Evolutionary conservation across 2,329 filamentous ascomycete genomes (phyloP).

Genomic region (Pseudogymnoascus pannorum): DNA sequence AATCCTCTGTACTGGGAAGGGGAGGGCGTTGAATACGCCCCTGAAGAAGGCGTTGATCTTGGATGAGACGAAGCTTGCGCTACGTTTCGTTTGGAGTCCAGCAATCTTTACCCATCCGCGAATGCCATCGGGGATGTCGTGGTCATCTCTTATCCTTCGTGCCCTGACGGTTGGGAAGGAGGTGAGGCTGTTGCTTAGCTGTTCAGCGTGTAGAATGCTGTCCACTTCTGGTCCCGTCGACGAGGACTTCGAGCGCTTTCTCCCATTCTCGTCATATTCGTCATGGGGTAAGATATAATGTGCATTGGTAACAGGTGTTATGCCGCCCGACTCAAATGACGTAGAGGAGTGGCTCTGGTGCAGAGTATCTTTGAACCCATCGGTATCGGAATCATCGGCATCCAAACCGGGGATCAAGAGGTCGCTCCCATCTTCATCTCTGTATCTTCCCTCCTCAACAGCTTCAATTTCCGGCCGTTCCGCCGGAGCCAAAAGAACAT

Average conservation of each 20-base stretch:
- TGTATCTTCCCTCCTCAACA: conserved; percentile 47
- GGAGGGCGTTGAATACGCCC: conserved; percentile 41
- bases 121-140: conserved; percentile 33
- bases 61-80: conserved; percentile 12
- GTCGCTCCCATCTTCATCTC: conserved; percentile 40
- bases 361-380: conserved; percentile 25
- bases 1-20: conserved; percentile 42
- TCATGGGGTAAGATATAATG: conserved; percentile 29
- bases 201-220: conserved; percentile 21
- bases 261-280: conserved; percentile 34
- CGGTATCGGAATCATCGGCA: conserved; percentile 33
- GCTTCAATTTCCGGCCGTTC: conserved; percentile 53
- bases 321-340: conserved; percentile 28
- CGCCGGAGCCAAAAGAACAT: conserved; percentile 83
- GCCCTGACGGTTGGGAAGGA: conserved; percentile 52
- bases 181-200: conserved; percentile 47
- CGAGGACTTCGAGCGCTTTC: conserved; percentile 15
- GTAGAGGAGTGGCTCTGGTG: conserved; percentile 11
- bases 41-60: conserved; percentile 11
- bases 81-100: conserved; percentile 28
- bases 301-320: conserved; percentile 26
- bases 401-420: conserved; percentile 41
- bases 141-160: conserved; percentile 22
- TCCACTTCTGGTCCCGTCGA: conserved; percentile 23
- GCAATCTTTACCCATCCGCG: conserved; percentile 36